Evolutionary conservation across 2,329 filamentous ascomycete species (phyloP), one percentile per base, ranked within the genome.

Genomic region (Fusarium sp.): DNA sequence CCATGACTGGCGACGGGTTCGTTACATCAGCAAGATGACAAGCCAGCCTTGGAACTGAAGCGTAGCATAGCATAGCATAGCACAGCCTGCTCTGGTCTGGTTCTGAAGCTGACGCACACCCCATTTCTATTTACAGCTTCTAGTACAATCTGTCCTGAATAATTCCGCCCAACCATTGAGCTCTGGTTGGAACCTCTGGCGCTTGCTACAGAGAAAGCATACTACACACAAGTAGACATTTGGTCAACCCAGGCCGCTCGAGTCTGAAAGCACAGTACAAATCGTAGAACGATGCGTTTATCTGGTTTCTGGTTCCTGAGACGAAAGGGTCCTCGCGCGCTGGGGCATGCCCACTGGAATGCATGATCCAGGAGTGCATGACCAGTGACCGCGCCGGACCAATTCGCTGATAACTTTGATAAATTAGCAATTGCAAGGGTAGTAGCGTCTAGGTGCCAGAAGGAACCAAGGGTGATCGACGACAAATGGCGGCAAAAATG

Each of bases 311-410:
- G 57, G 62, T 66, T 37, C 62, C 62, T 56, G 62, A 62, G 58
- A 70, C 67, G 44, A 53, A 63, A 53, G 45, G 67, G 54, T 43
- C 18, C 54, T 55, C 39, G 42, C 45, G 43, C 61, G 31, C 31
- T 31, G 23, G 58, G 50, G 28, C 34, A 63, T 56, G 51, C 34
- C 52, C 44, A 62, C 54, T 71, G 72, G 72, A 70, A 74, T 74
- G 72, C 72, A 74, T 69, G 71, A 75, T 62, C 58, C 64, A 74
- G 72, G 72, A 74, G 72, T 75, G 71, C 72, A 75, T 74, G 51
- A 62, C 65, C 49, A 65, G 62, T 55, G 43, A 37, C 61, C 41
- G 26, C 41, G 28, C 53, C 31, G 23, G 52, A 23, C 53, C 39
- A 67, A 60, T 64, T 70, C 67, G 26, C 59, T 65, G 67, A 71